Conservation (phyloP, 129 eudicot species). For the Smallanthus sonchifolius region DNA sequence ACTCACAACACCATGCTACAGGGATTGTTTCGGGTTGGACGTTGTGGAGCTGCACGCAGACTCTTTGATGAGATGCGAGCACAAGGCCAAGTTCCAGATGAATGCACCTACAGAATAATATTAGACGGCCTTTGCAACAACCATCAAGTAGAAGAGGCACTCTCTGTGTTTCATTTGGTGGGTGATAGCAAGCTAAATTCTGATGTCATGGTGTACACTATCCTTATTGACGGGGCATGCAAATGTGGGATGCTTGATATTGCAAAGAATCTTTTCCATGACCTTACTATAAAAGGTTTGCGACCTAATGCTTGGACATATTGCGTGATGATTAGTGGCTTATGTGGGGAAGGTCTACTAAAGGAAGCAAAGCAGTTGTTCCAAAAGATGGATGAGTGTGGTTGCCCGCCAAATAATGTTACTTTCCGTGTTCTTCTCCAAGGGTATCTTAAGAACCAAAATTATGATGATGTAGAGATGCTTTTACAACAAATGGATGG, state of each 20-base stretch:
- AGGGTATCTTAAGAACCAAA: constrained; percentile 1
- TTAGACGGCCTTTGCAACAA: constrained; percentile 20
- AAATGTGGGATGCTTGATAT: background rate
- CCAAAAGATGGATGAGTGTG: constrained; percentile 13
- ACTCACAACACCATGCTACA: background rate
- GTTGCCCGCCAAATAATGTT: background rate
- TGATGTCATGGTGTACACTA: background rate
- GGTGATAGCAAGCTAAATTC: constrained; percentile 12
- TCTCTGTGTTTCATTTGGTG: background rate
- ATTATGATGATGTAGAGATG: background rate
- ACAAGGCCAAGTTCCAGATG: background rate
- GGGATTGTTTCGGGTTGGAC: background rate
- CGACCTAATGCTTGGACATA: background rate
- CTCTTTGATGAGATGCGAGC: constrained; percentile 4
- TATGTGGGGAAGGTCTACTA: constrained; percentile 1
- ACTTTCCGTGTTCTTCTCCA: background rate
- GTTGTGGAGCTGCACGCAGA: background rate
- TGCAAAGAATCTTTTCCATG: background rate
- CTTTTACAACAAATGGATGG: background rate
- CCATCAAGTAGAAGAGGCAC: background rate
- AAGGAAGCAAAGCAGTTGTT: constrained; percentile 7
- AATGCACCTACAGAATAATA: background rate
- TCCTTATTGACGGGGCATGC: background rate
- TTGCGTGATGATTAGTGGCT: background rate
- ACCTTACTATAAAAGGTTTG: background rate